Conservation (phyloP, 345 rosid genomes). For the Firmiana major region DNA sequence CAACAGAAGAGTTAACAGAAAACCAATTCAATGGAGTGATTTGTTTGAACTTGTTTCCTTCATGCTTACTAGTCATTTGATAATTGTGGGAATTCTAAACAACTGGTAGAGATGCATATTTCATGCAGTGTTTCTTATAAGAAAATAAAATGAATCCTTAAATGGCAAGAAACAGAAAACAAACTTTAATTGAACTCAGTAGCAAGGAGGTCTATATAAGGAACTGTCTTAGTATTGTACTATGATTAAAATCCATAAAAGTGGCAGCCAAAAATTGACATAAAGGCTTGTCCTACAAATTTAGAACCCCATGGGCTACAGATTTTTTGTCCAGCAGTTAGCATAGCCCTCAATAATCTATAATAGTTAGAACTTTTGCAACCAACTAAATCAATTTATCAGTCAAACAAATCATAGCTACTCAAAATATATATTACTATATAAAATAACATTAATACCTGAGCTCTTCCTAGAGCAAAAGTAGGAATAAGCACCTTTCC, state of each 20-base stretch:
- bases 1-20: too few species aligned
- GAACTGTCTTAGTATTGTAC: background rate
- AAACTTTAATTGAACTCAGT: background rate
- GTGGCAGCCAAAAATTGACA: background rate
- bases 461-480: constrained; percentile 98
- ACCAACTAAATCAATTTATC: background rate
- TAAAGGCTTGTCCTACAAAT: background rate
- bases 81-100: too few species aligned
- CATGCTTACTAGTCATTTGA: too few species aligned
- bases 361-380: background rate
- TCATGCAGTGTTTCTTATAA: background rate
- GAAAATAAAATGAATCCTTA: background rate
- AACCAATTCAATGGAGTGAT: too few species aligned
- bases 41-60: too few species aligned
- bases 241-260: background rate
- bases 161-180: background rate
- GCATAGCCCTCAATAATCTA: background rate
- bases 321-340: background rate
- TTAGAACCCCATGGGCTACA: background rate
- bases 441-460: constrained; percentile 38
- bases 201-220: background rate
- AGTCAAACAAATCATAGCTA: background rate
- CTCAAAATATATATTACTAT: background rate
- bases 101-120: background rate
- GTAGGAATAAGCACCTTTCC: constrained; percentile 97